Conservation (phyloP, 495 filamentous ascomycete genomes). For the Penicillium atrosanguineum region DNA sequence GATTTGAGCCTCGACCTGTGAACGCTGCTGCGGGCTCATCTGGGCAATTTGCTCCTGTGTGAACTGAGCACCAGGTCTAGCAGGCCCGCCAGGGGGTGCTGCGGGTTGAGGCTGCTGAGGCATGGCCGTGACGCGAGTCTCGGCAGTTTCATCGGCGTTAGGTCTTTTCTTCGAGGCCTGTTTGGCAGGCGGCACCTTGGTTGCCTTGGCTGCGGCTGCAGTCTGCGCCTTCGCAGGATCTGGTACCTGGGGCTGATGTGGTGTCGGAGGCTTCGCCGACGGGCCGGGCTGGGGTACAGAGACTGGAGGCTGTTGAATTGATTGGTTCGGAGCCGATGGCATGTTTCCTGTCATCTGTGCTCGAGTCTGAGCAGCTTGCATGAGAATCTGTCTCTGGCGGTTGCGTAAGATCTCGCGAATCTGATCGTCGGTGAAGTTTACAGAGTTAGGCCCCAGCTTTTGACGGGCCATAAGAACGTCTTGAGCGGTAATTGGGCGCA, state of each 20-base stretch:
- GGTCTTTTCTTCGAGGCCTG: constrained; percentile 54
- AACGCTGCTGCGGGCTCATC: constrained; percentile 50
- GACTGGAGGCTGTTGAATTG: constrained; percentile 34
- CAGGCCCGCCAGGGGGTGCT: constrained; percentile 25
- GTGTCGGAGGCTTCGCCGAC: constrained; percentile 25
- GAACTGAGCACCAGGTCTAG: constrained; percentile 33
- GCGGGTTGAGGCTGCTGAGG: constrained; percentile 34
- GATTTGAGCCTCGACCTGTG: constrained; percentile 38
- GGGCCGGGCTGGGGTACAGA: constrained; percentile 21
- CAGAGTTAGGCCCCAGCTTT: constrained; percentile 37
- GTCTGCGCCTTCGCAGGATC: constrained; percentile 21
- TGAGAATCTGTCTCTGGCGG: constrained; percentile 30
- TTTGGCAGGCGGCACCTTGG: constrained; percentile 31
- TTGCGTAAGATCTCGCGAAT: constrained; percentile 44
- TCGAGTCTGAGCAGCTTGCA: constrained; percentile 32
- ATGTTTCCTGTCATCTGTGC: constrained; percentile 27
- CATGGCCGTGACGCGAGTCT: constrained; percentile 41
- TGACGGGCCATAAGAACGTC: constrained; percentile 47
- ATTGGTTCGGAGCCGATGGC: constrained; percentile 32
- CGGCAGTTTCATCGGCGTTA: constrained; percentile 60
- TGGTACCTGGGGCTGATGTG: constrained; percentile 20
- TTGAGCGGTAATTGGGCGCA: constrained; percentile 39
- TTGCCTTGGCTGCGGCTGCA: constrained; percentile 22
- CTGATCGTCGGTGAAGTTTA: constrained; percentile 51
- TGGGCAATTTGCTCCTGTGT: constrained; percentile 52